A percentile compares a stretch with the other conserved stretches of the same genome.
phyloP scores from a whole-genome alignment of 139 green algal species.

The Mychonastes homosphaera region DNA sequence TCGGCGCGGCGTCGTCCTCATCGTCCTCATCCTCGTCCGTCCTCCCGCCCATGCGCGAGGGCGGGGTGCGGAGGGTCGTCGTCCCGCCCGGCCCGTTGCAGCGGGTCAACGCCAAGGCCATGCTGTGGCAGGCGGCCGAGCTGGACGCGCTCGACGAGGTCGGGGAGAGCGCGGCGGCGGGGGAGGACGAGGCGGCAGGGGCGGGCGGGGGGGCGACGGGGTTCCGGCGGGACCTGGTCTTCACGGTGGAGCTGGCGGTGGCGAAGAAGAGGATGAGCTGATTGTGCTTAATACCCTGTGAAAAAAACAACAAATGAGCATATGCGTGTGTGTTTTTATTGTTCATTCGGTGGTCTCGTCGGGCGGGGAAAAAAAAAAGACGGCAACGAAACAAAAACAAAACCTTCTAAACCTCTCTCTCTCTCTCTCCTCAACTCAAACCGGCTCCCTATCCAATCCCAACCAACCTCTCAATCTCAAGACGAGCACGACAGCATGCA shows the following conservation, averaged over 20 bases:
- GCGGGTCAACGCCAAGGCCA: constrained; percentile 10
- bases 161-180: not conserved
- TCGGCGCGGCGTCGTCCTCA: not conserved
- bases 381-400: no score
- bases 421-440: no score
- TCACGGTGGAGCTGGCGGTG: constrained; percentile 10
- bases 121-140: constrained; percentile 8
- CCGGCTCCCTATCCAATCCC: no score
- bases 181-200: not conserved
- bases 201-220: not conserved
- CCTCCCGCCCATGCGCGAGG: constrained; percentile 13
- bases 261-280: not conserved
- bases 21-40: not conserved
- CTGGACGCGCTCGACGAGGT: constrained; percentile 8
- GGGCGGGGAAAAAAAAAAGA: no score
- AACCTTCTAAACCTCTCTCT: no score
- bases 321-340: no score
- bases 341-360: no score
- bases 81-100: constrained; percentile 12
- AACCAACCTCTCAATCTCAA: no score
- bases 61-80: constrained; percentile 12
- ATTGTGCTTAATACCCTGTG: not conserved
- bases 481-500: no score
- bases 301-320: not conserved
- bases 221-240: constrained; percentile 2